Evolutionary conservation across 164 flowering plant genomes (phyloP).

Genomic region (Litsea cubeba): DNA sequence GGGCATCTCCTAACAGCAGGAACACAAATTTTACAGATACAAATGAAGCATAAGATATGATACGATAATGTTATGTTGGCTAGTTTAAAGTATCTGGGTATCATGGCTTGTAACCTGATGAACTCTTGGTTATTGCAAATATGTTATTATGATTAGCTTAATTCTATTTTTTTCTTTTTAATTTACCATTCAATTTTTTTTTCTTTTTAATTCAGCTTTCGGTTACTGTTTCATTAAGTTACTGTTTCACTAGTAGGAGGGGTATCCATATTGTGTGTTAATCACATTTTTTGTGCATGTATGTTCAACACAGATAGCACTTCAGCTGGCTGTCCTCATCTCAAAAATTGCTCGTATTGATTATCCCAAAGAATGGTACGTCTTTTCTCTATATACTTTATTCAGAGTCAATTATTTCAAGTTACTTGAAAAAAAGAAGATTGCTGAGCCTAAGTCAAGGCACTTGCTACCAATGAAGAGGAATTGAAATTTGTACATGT

Average conservation of each 20-base stretch:
- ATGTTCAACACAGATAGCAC: constrained; percentile 59
- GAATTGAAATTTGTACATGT: neutral
- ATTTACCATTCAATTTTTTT: no score
- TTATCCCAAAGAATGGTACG: constrained; percentile 94
- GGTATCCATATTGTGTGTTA: constrained; percentile 1
- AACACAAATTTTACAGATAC: no score
- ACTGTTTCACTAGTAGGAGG: neutral
- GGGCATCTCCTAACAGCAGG: no score
- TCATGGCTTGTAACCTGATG: neutral
- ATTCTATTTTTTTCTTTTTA: no score
- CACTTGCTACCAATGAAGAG: no score
- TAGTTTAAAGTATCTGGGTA: neutral
- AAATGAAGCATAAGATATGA: no score
- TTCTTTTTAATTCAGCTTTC: neutral
- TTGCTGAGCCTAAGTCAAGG: no score
- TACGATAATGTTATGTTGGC: neutral
- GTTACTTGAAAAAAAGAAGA: neutral
- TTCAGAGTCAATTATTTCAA: neutral
- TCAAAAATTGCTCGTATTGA: constrained; percentile 98
- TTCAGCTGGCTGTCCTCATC: constrained; percentile 72
- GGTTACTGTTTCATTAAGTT: neutral
- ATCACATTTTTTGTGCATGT: constrained; percentile 5
- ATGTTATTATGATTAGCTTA: neutral
- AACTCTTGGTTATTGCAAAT: neutral
- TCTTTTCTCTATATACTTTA: neutral